A percentile compares a stretch with the other conserved stretches of the same genome.
Conservation (phyloP, 306 rosid genomes). For the Inga leiocalycina region DNA sequence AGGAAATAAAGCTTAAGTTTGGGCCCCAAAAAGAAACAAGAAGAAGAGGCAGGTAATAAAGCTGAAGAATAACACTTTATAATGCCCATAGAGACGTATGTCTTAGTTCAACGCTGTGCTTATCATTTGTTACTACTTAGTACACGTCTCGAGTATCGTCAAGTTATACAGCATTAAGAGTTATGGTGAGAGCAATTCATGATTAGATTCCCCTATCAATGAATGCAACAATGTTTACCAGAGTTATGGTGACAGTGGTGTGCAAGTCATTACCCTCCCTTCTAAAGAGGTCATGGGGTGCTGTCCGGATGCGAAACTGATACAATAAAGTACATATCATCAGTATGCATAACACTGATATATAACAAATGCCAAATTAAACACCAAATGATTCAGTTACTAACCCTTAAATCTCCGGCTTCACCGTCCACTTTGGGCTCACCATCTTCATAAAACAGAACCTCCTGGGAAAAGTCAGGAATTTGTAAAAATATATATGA, state of each 20-base stretch:
- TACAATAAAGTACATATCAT: constrained; percentile 28
- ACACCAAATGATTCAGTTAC: constrained; percentile 30
- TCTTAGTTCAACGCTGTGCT: constrained; percentile 8
- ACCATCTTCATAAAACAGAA: constrained; percentile 95
- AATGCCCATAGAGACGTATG: not conserved
- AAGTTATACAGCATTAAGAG: not conserved
- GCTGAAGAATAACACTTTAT: not conserved
- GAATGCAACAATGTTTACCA: constrained; percentile 50
- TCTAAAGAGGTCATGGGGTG: constrained; percentile 78
- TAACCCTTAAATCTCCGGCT: constrained; percentile 90
- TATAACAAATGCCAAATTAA: not conserved
- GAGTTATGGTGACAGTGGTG: constrained; percentile 80
- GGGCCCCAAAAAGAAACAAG: not conserved
- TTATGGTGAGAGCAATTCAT: not conserved
- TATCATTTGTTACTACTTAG: not conserved
- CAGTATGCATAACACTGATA: constrained; percentile 25
- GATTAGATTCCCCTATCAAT: not conserved
- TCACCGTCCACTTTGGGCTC: constrained; percentile 96
- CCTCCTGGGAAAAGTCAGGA: constrained; percentile 62
- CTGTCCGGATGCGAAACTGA: constrained; percentile 90
- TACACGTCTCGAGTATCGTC: not conserved
- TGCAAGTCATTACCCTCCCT: constrained; percentile 93
- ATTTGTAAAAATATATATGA: constrained; percentile 17
- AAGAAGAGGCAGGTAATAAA: not conserved
- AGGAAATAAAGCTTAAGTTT: constrained; percentile 22